Evolutionary conservation across 305 asterid species (phyloP).

Genomic region (Fraxinus xanthoxyloides): DNA sequence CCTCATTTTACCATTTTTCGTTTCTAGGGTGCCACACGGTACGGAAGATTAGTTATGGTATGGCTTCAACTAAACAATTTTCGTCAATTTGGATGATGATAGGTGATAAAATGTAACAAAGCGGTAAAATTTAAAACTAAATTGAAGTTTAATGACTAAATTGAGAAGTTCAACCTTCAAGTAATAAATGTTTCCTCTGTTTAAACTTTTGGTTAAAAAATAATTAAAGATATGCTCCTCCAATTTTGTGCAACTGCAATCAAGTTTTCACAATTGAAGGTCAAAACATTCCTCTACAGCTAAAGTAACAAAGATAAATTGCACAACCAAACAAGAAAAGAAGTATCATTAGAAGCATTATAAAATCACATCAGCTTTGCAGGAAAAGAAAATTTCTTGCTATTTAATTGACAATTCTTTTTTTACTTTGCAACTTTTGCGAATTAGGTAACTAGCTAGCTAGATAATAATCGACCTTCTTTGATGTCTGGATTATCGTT

Average conservation of each 20-base stretch:
- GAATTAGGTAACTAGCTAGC: not conserved
- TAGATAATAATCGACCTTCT: conserved; percentile 7
- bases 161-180: too few species aligned
- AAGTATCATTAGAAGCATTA: not conserved
- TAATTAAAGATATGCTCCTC: not conserved
- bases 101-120: not conserved
- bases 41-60: not conserved
- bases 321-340: not conserved
- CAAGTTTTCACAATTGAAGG: not conserved
- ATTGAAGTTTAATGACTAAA: not conserved
- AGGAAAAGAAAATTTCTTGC: not conserved
- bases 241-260: not conserved
- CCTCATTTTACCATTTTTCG: not conserved
- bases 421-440: not conserved
- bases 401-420: not conserved
- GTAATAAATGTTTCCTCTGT: not conserved
- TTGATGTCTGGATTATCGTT: conserved; percentile 17
- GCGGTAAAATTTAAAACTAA: not conserved
- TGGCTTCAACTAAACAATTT: not conserved
- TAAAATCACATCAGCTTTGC: not conserved
- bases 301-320: not conserved
- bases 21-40: not conserved
- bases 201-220: not conserved
- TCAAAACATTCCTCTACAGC: not conserved
- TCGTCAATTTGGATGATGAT: not conserved